Base-by-base conservation (phyloP, 495 filamentous ascomycete genomes). In the Cladorrhinum samala region DNA sequence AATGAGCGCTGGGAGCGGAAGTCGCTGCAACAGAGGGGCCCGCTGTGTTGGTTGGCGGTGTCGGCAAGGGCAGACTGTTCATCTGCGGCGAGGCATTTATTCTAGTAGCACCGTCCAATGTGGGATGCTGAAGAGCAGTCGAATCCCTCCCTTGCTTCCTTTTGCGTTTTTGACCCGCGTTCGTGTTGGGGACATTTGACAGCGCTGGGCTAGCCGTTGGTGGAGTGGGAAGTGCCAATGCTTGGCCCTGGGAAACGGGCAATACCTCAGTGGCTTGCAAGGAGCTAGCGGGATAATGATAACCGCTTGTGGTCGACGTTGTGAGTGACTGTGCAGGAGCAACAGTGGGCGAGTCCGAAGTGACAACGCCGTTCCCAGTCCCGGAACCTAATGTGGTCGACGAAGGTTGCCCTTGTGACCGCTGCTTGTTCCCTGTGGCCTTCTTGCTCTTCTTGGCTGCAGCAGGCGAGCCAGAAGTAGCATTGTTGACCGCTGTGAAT, bases 151-250 rank as follows among this genome's bases (percentile, higher is more conserved):
- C 54, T 0, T 44, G 19, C 24, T 66, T 66, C 40, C 63, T 56
- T 41, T 66, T 68, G 24, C 63, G 50, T 36, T 68, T 69, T 42
- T 67, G 61, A 2, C 49, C 55, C 3, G 24, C 17, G 17, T 17
- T 54, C 17, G 19, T 50, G 13, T 55, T 2, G 3, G 20, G 14
- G 9, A 6, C 6, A 3, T 53, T 58, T 1, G 33, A 5, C 21
- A 53, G 53, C 2, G 46, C 49, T 24, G 49, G 42, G 11, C 50
- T 55, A n/a, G 39, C 54, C 0, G 40, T 38, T 21, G 59, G 21
- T 20, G 60, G 53, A 18, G 55, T 48, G 16, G 54, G 40, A 13
- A 41, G 37, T 16, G 52, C 16, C 49, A 52, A 11, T 54, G 19
- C 40, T 36, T 53, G 52, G 11, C 37, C 46, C 41, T 50, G 49